Evolutionary conservation across 306 rosid species (phyloP).

Genomic region (Prosopis cineraria): DNA sequence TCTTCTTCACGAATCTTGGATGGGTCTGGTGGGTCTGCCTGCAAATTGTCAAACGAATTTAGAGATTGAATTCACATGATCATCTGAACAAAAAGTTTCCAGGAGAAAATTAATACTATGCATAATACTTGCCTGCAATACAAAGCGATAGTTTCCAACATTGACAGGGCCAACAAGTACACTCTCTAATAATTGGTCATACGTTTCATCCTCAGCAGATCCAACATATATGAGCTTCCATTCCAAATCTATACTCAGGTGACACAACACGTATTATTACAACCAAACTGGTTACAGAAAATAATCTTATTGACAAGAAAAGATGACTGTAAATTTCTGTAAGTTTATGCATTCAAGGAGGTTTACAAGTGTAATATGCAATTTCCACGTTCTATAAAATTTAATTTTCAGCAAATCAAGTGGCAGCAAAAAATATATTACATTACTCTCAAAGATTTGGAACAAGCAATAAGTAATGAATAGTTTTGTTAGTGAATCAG

Average conservation of each 20-base stretch:
- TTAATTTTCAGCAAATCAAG: neutral
- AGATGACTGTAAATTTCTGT: neutral
- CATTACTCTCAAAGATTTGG: neutral
- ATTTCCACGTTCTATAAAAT: neutral
- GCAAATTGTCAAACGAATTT: conserved; percentile 18
- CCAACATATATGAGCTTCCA: conserved; percentile 97
- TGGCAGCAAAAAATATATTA: neutral
- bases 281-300: neutral
- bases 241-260: conserved; percentile 66
- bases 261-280: conserved; percentile 10
- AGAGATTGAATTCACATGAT: conserved; percentile 1
- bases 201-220: conserved; percentile 93
- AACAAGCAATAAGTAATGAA: neutral
- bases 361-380: neutral
- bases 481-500: neutral
- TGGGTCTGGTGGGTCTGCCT: conserved; percentile 96
- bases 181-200: conserved; percentile 88
- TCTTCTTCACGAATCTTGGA: conserved; percentile 95
- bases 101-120: neutral
- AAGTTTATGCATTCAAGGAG: neutral
- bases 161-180: conserved; percentile 96
- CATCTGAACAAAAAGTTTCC: conserved; percentile 7
- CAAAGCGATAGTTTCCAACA: conserved; percentile 90
- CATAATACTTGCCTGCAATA: conserved; percentile 63
- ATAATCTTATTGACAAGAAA: neutral